Conservation (phyloP, 345 rosid species). For the Corchorus olitorius region DNA sequence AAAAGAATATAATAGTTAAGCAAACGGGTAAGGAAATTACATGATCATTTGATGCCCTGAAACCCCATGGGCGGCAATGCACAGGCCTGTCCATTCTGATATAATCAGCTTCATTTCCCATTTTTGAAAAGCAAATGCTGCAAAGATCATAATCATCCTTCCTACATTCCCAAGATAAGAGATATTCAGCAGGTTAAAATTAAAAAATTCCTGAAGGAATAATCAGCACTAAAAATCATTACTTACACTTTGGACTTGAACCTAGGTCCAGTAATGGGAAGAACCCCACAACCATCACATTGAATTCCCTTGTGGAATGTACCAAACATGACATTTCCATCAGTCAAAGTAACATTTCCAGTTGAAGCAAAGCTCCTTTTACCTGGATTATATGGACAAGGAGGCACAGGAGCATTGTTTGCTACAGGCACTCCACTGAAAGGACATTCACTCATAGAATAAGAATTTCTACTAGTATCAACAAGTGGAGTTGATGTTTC, state of each 20-base stretch:
- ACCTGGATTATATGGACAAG: conserved; percentile 15
- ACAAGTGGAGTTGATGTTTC: conserved; percentile 19
- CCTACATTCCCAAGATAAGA: conserved; percentile 42
- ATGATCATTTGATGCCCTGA: conserved; percentile 39
- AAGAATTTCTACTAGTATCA: conserved; percentile 6
- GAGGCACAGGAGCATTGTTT: conserved; percentile 19
- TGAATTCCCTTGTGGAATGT: conserved; percentile 80
- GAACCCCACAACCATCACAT: conserved; percentile 91
- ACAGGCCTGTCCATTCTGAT: conserved; percentile 68
- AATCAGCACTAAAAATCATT: background rate
- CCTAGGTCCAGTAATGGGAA: conserved; percentile 87
- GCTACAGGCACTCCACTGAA: conserved; percentile 50
- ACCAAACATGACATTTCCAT: conserved; percentile 33
- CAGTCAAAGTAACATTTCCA: conserved; percentile 21
- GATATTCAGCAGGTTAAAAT: background rate
- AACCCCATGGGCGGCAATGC: conserved; percentile 29
- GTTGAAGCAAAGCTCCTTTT: conserved; percentile 35
- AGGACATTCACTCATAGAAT: conserved; percentile 42
- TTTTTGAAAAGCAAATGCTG: conserved; percentile 69
- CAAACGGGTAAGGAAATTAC: conserved; percentile 24
- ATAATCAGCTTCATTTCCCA: conserved; percentile 73
- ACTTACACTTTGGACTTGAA: conserved; percentile 93
- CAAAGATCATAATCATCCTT: conserved; percentile 89
- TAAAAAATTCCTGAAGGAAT: background rate
- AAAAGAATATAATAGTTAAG: background rate